Percentiles rank a stretch among this genome's conserved stretches.
These are phyloP conservation scores for Ceratocystis eucalypticola DNA, from an alignment of 2,329 filamentous ascomycete genomes.

Conservation along the genomic window DNA sequence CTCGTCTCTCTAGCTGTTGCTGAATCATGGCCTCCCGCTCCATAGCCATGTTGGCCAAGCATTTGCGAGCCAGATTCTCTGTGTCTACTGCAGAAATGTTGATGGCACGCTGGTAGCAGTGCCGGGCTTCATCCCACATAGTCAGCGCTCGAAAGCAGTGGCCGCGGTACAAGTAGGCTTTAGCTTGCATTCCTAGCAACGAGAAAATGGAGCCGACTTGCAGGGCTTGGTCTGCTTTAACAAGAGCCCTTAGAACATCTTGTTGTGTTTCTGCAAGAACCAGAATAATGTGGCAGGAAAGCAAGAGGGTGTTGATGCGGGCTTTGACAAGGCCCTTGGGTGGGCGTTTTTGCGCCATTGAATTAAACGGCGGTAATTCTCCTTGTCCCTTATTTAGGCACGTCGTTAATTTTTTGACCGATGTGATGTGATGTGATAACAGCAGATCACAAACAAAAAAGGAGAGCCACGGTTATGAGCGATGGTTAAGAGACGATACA, in stretches of 20 bases:
- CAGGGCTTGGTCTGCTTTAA: slow-evolving; percentile 20
- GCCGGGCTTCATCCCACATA: slow-evolving; percentile 21
- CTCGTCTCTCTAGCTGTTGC: slow-evolving; percentile 13
- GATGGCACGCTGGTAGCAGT: slow-evolving; percentile 21
- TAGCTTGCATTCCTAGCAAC: slow-evolving; percentile 21
- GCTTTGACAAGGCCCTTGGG: slow-evolving; percentile 18
- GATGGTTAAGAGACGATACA: too few species aligned
- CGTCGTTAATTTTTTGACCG: neutral
- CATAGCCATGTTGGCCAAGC: slow-evolving; percentile 13
- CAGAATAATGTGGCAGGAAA: slow-evolving; percentile 20
- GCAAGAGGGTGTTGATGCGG: slow-evolving; percentile 19
- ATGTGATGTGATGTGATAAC: too few species aligned
- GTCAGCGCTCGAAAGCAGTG: slow-evolving; percentile 22
- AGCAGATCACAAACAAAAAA: too few species aligned
- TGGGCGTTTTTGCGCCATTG: slow-evolving; percentile 17
- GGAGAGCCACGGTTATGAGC: too few species aligned
- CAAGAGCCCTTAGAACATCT: slow-evolving; percentile 19
- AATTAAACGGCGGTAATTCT: neutral
- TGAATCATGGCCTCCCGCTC: slow-evolving; percentile 13
- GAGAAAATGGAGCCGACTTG: slow-evolving; percentile 18
- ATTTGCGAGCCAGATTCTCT: slow-evolving; percentile 7
- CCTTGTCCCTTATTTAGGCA: neutral
- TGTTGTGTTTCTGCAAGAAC: slow-evolving; percentile 18
- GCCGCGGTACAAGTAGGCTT: slow-evolving; percentile 22
- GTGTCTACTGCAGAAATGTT: slow-evolving; percentile 8